Evolutionary conservation across 345 rosid genomes (phyloP).

Genomic region (Iberis pinnata): DNA sequence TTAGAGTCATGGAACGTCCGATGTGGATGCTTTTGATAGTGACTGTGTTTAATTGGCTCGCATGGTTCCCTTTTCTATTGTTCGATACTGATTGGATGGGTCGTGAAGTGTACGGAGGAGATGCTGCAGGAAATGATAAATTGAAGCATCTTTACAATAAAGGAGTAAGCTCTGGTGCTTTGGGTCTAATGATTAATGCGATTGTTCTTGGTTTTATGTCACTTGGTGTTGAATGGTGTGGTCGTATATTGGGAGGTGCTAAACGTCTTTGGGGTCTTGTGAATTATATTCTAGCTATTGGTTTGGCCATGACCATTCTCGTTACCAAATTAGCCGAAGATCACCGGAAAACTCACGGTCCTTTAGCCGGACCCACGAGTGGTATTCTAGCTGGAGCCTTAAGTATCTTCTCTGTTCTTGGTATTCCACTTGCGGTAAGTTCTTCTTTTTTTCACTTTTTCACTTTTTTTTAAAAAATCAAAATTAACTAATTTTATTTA

Average conservation of each 20-base stretch:
- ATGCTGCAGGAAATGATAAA: conserved; percentile 23
- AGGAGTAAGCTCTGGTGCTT: conserved; percentile 67
- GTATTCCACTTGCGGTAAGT: conserved; percentile 73
- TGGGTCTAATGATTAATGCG: conserved; percentile 68
- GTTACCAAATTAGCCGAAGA: conserved; percentile 52
- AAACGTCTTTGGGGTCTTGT: conserved; percentile 64
- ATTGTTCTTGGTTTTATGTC: conserved; percentile 59
- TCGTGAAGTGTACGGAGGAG: conserved; percentile 78
- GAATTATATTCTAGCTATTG: conserved; percentile 47
- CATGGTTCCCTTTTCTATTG: conserved; percentile 80
- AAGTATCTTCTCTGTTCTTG: conserved; percentile 53
- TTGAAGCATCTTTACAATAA: conserved; percentile 34
- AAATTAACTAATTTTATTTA: too few relatives aligned
- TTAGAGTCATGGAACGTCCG: conserved; percentile 44
- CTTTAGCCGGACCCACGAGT: conserved; percentile 26
- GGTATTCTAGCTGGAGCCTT: conserved; percentile 44
- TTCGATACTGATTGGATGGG: conserved; percentile 94
- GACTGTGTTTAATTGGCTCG: conserved; percentile 73
- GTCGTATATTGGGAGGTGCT: conserved; percentile 40
- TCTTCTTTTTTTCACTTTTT: neutral
- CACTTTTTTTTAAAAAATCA: neutral
- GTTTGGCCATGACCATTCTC: conserved; percentile 43
- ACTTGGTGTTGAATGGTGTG: conserved; percentile 37
- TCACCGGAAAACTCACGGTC: conserved; percentile 20
- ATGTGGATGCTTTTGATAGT: conserved; percentile 65